Percentiles rank a stretch among this genome's conserved stretches.
These are phyloP conservation scores for Hypomontagnella submonticulosa DNA, from an alignment of 495 filamentous ascomycete species.

Conservation along the genomic window DNA sequence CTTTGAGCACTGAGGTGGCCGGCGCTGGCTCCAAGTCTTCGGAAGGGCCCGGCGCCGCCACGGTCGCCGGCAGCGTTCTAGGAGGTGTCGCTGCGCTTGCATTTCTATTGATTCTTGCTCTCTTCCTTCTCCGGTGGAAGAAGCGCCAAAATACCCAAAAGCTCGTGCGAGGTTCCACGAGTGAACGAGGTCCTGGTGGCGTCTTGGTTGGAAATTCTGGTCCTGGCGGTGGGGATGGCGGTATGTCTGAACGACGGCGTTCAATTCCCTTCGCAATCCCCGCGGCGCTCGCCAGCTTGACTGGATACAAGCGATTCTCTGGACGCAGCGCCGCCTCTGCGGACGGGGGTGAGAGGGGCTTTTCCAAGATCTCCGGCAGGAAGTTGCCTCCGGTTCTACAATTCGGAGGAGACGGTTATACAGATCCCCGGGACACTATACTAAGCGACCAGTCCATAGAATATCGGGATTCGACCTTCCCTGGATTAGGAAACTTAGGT, in stretches of 20 bases:
- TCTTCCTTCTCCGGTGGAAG: slow-evolving; percentile 68
- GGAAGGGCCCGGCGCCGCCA: slow-evolving; percentile 38
- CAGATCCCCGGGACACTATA: slow-evolving; percentile 62
- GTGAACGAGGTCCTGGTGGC: slow-evolving; percentile 44
- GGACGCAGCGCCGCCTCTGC: slow-evolving; percentile 54
- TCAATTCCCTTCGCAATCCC: slow-evolving; percentile 67
- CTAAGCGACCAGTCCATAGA: slow-evolving; percentile 60
- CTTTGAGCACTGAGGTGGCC: slow-evolving; percentile 31
- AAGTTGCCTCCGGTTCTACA: slow-evolving; percentile 78
- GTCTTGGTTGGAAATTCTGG: slow-evolving; percentile 39
- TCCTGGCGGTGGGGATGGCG: slow-evolving; percentile 40
- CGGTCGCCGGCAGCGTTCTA: slow-evolving; percentile 72
- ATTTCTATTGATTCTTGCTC: slow-evolving; percentile 64
- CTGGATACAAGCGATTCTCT: slow-evolving; percentile 60
- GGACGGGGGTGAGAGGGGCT: slow-evolving; percentile 61
- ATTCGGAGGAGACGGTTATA: slow-evolving; percentile 76
- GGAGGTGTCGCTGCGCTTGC: slow-evolving; percentile 73
- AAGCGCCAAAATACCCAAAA: slow-evolving; percentile 53
- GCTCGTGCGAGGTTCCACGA: slow-evolving; percentile 48
- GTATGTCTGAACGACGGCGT: slow-evolving; percentile 59
- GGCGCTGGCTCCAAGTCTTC: slow-evolving; percentile 30
- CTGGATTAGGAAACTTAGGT: slow-evolving; percentile 46
- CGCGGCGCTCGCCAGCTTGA: slow-evolving; percentile 61
- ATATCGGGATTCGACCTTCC: slow-evolving; percentile 61
- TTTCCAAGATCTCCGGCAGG: slow-evolving; percentile 71